Percentiles rank a stretch among this genome's conserved stretches.
Evolutionary conservation across 805 yeast species (phyloP).

Genomic region (Spathaspora girioi): DNA sequence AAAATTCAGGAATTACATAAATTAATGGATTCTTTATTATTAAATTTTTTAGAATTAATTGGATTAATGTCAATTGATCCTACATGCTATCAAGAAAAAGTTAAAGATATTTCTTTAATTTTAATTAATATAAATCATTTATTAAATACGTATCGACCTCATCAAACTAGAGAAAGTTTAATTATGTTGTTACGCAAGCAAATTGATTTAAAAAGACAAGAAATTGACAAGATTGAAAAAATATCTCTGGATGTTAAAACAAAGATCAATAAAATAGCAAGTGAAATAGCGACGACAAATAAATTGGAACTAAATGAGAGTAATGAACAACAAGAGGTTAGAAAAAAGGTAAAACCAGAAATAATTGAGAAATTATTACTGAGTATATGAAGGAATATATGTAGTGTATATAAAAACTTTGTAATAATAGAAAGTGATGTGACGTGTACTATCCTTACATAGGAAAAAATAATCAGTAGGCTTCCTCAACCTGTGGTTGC

Average conservation of each 20-base stretch:
- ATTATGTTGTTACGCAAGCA: conserved; percentile 71
- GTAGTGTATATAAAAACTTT: background rate
- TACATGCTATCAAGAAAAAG: conserved; percentile 49
- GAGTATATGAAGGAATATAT: background rate
- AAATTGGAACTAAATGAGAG: conserved; percentile 5
- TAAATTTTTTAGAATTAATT: conserved; percentile 78
- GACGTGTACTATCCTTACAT: too few species aligned
- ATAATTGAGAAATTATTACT: conserved; percentile 10
- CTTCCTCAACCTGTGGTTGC: too few species aligned
- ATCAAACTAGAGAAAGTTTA: conserved; percentile 88
- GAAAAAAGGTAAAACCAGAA: conserved; percentile 5
- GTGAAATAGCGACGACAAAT: too few species aligned
- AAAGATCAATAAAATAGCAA: conserved; percentile 23
- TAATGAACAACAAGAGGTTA: conserved; percentile 1
- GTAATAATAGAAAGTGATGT: too few species aligned
- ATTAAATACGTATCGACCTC: conserved; percentile 89
- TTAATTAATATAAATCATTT: conserved; percentile 89
- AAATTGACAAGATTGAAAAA: conserved; percentile 44
- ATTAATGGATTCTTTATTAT: conserved; percentile 69
- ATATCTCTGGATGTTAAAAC: conserved; percentile 38
- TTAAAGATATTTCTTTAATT: conserved; percentile 76
- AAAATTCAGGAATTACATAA: conserved; percentile 75
- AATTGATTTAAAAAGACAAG: conserved; percentile 57
- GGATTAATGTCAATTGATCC: conserved; percentile 79
- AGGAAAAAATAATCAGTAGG: too few species aligned